phyloP scores from a whole-genome alignment of 2,329 filamentous ascomycete genomes.

The Diaporthe ilicicola region DNA sequence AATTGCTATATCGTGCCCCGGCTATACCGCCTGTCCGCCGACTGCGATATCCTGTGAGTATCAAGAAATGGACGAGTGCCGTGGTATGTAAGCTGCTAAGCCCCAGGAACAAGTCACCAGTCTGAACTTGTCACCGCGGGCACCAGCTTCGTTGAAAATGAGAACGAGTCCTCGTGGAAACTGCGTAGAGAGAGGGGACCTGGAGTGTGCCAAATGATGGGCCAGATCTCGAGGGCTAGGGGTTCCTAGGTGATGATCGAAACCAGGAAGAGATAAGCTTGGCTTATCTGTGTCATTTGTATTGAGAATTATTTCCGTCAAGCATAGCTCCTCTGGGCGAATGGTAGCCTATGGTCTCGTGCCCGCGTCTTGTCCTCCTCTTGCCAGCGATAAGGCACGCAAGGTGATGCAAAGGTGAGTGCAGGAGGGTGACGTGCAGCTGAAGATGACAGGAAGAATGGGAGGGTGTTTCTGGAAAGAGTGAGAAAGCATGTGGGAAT shows the following conservation, averaged over 20 bases:
- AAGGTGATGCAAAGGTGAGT: background rate
- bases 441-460: background rate
- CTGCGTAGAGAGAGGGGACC: slow-evolving; percentile 1
- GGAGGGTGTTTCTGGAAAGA: background rate
- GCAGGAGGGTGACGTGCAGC: background rate
- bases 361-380: background rate
- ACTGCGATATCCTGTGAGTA: slow-evolving; percentile 7
- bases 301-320: slow-evolving; percentile 36
- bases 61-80: background rate
- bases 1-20: background rate
- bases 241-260: slow-evolving; percentile 59
- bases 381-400: slow-evolving; percentile 8
- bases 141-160: slow-evolving; percentile 2
- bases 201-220: background rate
- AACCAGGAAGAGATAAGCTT: slow-evolving; percentile 65
- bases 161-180: slow-evolving; percentile 1
- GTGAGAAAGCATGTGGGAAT: slow-evolving; percentile 24
- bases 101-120: slow-evolving; percentile 6
- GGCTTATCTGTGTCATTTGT: slow-evolving; percentile 66
- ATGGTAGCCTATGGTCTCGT: slow-evolving; percentile 7
- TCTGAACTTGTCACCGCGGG: slow-evolving; percentile 26
- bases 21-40: slow-evolving; percentile 5
- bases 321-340: slow-evolving; percentile 20
- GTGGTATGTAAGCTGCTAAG: background rate
- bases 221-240: slow-evolving; percentile 27